Conservation (phyloP, 2,329 filamentous ascomycete genomes). For the Ophiostoma ulmi region DNA sequence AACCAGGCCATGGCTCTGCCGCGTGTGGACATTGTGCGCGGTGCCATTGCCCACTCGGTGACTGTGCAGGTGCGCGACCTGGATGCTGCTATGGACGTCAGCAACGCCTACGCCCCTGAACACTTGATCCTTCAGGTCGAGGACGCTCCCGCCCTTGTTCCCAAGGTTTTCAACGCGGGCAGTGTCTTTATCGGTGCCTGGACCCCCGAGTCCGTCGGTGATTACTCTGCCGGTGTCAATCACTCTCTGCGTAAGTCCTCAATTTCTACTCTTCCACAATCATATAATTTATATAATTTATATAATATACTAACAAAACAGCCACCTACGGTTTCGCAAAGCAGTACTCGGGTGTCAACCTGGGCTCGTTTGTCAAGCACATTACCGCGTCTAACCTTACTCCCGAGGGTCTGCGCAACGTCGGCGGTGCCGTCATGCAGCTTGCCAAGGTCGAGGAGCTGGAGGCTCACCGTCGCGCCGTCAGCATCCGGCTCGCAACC, state of each 20-base stretch:
- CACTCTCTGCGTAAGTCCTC: constrained; percentile 81
- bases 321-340: constrained; percentile 97
- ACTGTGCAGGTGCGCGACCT: constrained; percentile 71
- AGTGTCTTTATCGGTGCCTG: constrained; percentile 94
- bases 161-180: constrained; percentile 83
- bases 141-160: constrained; percentile 67
- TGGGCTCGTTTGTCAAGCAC: constrained; percentile 94
- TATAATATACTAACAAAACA: constrained; percentile 35
- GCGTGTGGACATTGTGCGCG: constrained; percentile 85
- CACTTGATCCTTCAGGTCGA: constrained; percentile 89
- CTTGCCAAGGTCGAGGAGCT: constrained; percentile 90
- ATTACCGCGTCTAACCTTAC: constrained; percentile 93
- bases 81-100: constrained; percentile 71
- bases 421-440: constrained; percentile 88
- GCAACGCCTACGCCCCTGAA: constrained; percentile 93
- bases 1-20: constrained; percentile 80
- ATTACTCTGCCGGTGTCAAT: constrained; percentile 97
- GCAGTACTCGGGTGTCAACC: constrained; percentile 96
- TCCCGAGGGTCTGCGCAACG: constrained; percentile 74
- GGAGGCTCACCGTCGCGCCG: constrained; percentile 85
- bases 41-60: constrained; percentile 79
- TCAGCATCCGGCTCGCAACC: constrained; percentile 66
- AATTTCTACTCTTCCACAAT: background rate
- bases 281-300: background rate
- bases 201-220: constrained; percentile 96